These are phyloP conservation scores for Paramecium caudatum DNA, from an alignment of 73 alveolate species.

Conservation along the genomic window DNA sequence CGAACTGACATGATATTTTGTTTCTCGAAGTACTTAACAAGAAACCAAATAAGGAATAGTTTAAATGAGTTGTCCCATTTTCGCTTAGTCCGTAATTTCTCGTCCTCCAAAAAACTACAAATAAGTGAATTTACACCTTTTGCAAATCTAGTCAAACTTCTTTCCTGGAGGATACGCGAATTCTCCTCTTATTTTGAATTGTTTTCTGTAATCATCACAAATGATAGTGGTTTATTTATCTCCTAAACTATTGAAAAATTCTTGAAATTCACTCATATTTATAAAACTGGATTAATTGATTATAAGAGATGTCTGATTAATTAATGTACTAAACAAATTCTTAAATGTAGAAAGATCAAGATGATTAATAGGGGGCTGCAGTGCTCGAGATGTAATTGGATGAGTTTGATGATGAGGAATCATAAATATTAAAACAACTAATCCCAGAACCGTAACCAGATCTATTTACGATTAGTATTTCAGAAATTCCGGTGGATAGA, in stretches of 20 bases:
- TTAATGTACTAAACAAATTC: too few relatives aligned
- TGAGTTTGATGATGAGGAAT: too few relatives aligned
- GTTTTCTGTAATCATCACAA: neutral
- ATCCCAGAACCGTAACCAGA: neutral
- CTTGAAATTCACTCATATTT: constrained; percentile 34
- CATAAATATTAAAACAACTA: too few relatives aligned
- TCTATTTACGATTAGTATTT: neutral
- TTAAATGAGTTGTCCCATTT: constrained; percentile 67
- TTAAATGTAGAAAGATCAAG: too few relatives aligned
- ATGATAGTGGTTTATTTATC: neutral
- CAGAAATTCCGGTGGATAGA: neutral
- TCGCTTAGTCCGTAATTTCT: constrained; percentile 39
- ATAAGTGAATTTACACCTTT: neutral
- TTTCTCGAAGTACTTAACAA: constrained; percentile 36
- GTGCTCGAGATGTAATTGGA: too few relatives aligned
- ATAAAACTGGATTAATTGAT: too few relatives aligned
- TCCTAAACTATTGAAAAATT: neutral
- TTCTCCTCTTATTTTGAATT: constrained; percentile 55
- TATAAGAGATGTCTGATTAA: too few relatives aligned
- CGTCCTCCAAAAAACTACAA: constrained; percentile 51
- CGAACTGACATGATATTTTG: neutral
- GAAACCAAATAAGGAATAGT: constrained; percentile 48
- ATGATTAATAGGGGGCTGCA: too few relatives aligned
- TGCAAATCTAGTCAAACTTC: constrained; percentile 24
- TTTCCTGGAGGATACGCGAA: neutral